Evolutionary conservation across 257 asterid genomes (phyloP).

Genomic region (Perilla frutescens): DNA sequence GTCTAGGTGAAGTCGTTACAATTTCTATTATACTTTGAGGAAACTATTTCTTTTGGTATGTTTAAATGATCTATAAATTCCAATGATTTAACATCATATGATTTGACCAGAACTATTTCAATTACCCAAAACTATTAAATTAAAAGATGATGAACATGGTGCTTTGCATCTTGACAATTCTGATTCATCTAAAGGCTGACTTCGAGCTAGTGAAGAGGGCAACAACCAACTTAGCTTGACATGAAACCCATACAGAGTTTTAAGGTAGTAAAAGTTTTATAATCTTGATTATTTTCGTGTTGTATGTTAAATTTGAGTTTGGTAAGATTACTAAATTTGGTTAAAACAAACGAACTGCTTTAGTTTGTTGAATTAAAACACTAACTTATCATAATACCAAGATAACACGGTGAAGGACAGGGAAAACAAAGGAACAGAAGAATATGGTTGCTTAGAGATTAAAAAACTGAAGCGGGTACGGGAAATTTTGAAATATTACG

Average conservation of each 20-base stretch:
- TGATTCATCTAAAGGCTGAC: background rate
- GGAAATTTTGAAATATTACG: background rate
- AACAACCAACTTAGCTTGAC: background rate
- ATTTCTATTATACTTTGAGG: background rate
- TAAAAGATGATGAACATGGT: background rate
- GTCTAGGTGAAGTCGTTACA: background rate
- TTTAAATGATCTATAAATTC: background rate
- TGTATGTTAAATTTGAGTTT: background rate
- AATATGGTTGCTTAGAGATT: background rate
- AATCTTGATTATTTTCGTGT: background rate
- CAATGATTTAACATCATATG: background rate
- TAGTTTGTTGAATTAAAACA: background rate
- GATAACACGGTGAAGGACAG: background rate
- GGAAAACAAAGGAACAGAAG: background rate
- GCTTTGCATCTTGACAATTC: slow-evolving; percentile 15
- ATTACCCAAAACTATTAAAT: background rate
- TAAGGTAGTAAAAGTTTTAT: too few species aligned
- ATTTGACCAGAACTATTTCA: background rate
- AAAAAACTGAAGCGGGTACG: too few species aligned
- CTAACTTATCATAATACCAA: background rate
- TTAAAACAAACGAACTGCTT: background rate
- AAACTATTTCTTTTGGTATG: background rate
- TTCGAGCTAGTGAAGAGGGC: background rate
- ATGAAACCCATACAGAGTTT: background rate
- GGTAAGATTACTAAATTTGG: background rate